These are phyloP conservation scores for Diplodia mutila DNA, from an alignment of 2,329 filamentous ascomycete species.

Conservation along the genomic window DNA sequence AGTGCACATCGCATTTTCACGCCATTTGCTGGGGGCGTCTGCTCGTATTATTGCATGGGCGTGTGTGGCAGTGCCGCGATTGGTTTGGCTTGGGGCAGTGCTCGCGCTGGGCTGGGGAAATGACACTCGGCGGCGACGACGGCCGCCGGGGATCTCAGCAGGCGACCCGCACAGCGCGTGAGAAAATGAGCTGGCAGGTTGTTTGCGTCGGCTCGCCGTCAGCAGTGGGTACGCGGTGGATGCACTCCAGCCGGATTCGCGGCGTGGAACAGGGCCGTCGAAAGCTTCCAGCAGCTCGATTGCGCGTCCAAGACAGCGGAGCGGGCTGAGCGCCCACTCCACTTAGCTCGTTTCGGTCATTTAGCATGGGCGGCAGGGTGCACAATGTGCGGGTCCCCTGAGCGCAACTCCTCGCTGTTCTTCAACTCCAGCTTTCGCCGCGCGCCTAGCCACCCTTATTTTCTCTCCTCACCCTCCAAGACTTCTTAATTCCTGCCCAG, in stretches of 20 bases:
- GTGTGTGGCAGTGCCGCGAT: slow-evolving; percentile 22
- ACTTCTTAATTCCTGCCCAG: slow-evolving; percentile 23
- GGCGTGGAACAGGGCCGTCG: neutral
- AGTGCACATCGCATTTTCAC: slow-evolving; percentile 22
- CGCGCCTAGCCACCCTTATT: slow-evolving; percentile 21
- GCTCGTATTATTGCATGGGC: slow-evolving; percentile 3
- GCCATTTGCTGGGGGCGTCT: slow-evolving; percentile 15
- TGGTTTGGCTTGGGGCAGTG: slow-evolving; percentile 11
- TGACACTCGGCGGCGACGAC: slow-evolving; percentile 5
- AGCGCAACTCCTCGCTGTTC: slow-evolving; percentile 19
- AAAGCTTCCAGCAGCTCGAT: slow-evolving; percentile 22
- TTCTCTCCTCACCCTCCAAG: slow-evolving; percentile 25
- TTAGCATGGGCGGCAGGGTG: slow-evolving; percentile 22
- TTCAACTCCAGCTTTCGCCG: slow-evolving; percentile 19
- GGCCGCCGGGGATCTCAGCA: neutral
- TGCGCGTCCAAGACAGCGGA: slow-evolving; percentile 25
- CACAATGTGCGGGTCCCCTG: slow-evolving; percentile 23
- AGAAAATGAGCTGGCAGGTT: neutral
- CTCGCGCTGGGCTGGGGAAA: slow-evolving; percentile 20
- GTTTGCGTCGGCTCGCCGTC: neutral
- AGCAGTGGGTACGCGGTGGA: neutral
- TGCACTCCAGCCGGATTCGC: neutral
- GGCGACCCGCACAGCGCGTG: slow-evolving; percentile 3
- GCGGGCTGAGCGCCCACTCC: slow-evolving; percentile 23
- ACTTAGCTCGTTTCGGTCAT: slow-evolving; percentile 27